These are phyloP conservation scores for Ophiostoma fasciatum DNA, from an alignment of 2,329 filamentous ascomycete genomes.

Conservation along the genomic window DNA sequence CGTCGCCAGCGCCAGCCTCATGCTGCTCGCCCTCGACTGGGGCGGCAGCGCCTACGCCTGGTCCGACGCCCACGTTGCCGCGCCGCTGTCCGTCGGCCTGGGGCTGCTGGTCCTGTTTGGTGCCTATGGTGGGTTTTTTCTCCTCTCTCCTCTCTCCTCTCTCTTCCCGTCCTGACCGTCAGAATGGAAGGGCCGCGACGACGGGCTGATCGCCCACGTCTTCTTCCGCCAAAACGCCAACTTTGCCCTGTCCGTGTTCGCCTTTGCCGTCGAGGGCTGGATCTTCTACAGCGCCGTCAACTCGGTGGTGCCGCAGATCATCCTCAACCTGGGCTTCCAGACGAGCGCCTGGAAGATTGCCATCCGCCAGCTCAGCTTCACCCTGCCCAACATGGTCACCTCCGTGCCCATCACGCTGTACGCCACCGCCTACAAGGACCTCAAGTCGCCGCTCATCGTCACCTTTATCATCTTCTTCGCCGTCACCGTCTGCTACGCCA, in stretches of 20 bases:
- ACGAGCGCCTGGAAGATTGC: constrained; percentile 30
- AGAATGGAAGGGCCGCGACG: constrained; percentile 40
- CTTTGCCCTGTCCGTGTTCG: constrained; percentile 38
- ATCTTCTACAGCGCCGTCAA: constrained; percentile 41
- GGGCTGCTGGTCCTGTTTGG: constrained; percentile 25
- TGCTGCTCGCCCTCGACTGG: constrained; percentile 31
- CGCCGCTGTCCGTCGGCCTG: constrained; percentile 26
- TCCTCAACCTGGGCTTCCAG: constrained; percentile 33
- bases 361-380: constrained; percentile 31
- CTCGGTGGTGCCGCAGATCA: constrained; percentile 32
- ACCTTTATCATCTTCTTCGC: constrained; percentile 32
- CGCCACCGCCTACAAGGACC: constrained; percentile 32
- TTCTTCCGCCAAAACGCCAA: constrained; percentile 39
- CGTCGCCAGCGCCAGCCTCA: constrained; percentile 26
- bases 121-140: constrained; percentile 22
- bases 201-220: constrained; percentile 39
- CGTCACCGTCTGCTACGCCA: constrained; percentile 30
- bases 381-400: constrained; percentile 23
- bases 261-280: constrained; percentile 43
- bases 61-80: constrained; percentile 25
- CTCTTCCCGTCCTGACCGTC: too few species aligned
- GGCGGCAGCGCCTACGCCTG: constrained; percentile 26
- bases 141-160: neutral
- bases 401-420: constrained; percentile 30
- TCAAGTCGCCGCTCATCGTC: constrained; percentile 29